Evolutionary conservation across 1,284 basidiomycete genomes (phyloP).

Genomic region (Melampsora americana): DNA sequence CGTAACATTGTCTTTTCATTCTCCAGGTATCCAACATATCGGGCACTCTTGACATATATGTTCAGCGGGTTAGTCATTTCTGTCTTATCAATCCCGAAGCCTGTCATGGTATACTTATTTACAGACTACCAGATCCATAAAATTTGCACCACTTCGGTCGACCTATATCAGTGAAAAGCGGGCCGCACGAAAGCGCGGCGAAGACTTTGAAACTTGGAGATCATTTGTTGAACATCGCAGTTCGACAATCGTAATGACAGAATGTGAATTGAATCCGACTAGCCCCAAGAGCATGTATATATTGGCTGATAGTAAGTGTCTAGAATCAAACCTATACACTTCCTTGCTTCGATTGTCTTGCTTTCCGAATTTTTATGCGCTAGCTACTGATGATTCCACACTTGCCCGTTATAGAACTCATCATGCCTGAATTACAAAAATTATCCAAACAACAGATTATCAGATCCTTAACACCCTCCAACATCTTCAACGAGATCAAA

Average conservation of each 20-base stretch:
- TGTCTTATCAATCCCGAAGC: background rate
- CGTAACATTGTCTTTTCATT: too few relatives aligned
- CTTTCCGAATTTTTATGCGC: background rate
- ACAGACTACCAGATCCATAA: background rate
- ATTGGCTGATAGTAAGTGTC: background rate
- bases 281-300: background rate
- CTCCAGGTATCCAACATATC: background rate
- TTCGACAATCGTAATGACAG: background rate
- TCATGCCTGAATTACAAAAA: conserved; percentile 6
- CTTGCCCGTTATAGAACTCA: background rate
- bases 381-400: background rate
- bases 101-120: too few relatives aligned
- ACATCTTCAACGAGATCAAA: background rate
- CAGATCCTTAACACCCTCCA: background rate
- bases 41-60: background rate
- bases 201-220: background rate
- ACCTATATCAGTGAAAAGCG: background rate
- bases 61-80: background rate
- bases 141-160: background rate
- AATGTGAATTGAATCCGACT: background rate
- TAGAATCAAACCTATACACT: background rate
- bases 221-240: background rate
- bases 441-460: background rate
- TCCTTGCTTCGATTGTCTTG: background rate
- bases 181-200: background rate